phyloP scores from a whole-genome alignment of 2,329 filamentous ascomycete genomes.

The Orbilia javanica region DNA sequence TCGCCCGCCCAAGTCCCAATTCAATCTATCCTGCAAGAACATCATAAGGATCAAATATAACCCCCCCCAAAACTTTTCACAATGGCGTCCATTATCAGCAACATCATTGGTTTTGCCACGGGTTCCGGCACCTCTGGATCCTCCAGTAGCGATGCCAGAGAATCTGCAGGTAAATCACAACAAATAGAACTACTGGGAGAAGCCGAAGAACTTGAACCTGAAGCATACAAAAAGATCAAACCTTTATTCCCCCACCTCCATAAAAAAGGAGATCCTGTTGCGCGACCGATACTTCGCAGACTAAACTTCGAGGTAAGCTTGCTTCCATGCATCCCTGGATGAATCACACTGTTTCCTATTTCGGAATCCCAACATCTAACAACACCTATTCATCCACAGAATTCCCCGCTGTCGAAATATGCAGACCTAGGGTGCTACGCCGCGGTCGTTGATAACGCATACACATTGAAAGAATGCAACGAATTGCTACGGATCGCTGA shows the following conservation, averaged over 20 bases:
- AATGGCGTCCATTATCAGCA: slow-evolving; percentile 47
- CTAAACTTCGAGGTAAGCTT: slow-evolving; percentile 44
- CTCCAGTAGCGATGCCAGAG: slow-evolving; percentile 8
- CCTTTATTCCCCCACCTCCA: slow-evolving; percentile 44
- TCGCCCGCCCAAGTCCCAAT: too few relatives aligned
- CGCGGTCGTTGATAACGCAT: slow-evolving; percentile 61
- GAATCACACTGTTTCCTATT: slow-evolving; percentile 7
- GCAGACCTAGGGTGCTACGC: slow-evolving; percentile 50
- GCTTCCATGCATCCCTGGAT: background rate
- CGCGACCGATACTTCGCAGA: slow-evolving; percentile 37
- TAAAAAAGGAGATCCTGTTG: slow-evolving; percentile 24
- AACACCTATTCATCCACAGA: slow-evolving; percentile 16
- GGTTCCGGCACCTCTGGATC: slow-evolving; percentile 5
- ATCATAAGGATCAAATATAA: background rate
- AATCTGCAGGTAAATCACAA: slow-evolving; percentile 2
- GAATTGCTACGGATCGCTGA: slow-evolving; percentile 60
- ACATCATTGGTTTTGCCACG: slow-evolving; percentile 22
- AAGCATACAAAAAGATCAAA: slow-evolving; percentile 41
- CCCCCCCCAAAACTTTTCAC: background rate
- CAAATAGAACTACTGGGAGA: slow-evolving; percentile 37
- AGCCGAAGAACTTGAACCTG: slow-evolving; percentile 45
- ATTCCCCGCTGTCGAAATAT: slow-evolving; percentile 36
- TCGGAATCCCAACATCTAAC: slow-evolving; percentile 34
- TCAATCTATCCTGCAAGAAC: background rate
- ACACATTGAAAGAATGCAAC: slow-evolving; percentile 61